Evolutionary conservation across 2,329 filamentous ascomycete species (phyloP), one percentile per base, ranked within the genome.

Genomic region (Metarhizium humberi): DNA sequence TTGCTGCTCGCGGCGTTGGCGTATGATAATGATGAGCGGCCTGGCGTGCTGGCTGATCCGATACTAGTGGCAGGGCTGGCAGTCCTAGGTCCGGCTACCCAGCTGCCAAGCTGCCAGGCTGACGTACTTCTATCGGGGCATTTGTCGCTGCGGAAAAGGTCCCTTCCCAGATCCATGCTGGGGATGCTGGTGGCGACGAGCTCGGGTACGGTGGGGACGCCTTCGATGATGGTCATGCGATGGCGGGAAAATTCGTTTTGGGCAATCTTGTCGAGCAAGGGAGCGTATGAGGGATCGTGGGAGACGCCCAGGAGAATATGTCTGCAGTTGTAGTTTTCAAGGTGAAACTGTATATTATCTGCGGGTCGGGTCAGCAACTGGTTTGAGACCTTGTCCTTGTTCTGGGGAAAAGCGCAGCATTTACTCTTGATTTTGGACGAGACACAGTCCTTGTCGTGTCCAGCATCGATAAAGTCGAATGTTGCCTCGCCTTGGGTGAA

Each of bases 401-500:
- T 20, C 18, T 16, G 7, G 11, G 2, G 1, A 7, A 7, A 8
- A 40, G 49, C n/a, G 10, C 10, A 16, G n/a, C 18, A 45, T 16
- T 51, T 66, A 82, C 81, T 81, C 74, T 76, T 78, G 60, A 86
- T 79, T 66, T 86, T 86, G 50, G 75, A 75, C 63, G 82, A 79
- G 7, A 78, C 77, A 51, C 78, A 73, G 61, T 84, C 80, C 64
- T 82, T 83, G 48, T 77, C 77, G 60, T 75, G 61, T 57, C 58
- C 82, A 53, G 86, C 76, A 62, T 86, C 82, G 56, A 85, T 71
- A 70, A 85, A 86, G 66, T 86, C 81, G 70, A 85, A 84, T 11
- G 76, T 77, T 10, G 79, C 73, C 59, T 77, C 77, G 57, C 73
- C 76, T 66, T 82, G 80, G 51, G 78, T 83, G 70, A 85, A 86